Conservation (phyloP, 805 yeast species). For the Starmera amethionina region DNA sequence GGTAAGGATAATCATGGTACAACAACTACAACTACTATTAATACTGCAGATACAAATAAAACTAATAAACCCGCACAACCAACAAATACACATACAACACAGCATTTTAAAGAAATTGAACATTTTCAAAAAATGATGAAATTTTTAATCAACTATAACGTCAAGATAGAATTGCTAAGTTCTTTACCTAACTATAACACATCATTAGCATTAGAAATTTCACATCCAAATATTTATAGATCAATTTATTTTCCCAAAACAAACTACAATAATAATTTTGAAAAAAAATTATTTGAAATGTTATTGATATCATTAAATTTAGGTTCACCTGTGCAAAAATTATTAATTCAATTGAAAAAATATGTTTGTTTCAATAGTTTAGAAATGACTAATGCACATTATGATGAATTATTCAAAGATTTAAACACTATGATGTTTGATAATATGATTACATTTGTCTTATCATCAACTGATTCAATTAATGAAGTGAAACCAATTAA, state of each 20-base stretch:
- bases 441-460: slow-evolving; percentile 20
- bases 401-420: slow-evolving; percentile 16
- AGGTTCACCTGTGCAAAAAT: slow-evolving; percentile 34
- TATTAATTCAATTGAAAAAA: slow-evolving; percentile 35
- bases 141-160: slow-evolving; percentile 22
- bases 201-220: slow-evolving; percentile 41
- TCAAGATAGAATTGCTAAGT: slow-evolving; percentile 40
- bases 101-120: not conserved
- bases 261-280: slow-evolving; percentile 25
- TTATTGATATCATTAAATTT: slow-evolving; percentile 40
- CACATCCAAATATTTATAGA: slow-evolving; percentile 48
- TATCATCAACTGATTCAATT: slow-evolving; percentile 14
- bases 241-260: slow-evolving; percentile 37
- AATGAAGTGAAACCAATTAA: slow-evolving; percentile 1
- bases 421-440: slow-evolving; percentile 14
- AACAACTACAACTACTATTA: no score
- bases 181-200: slow-evolving; percentile 41
- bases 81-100: slow-evolving; percentile 19
- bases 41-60: no score
- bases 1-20: no score
- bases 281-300: slow-evolving; percentile 32
- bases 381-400: slow-evolving; percentile 2
- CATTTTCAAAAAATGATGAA: not conserved
- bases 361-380: slow-evolving; percentile 25
- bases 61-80: no score